Conservation (phyloP, 345 rosid genomes). For the Eucalyptus urophylla region DNA sequence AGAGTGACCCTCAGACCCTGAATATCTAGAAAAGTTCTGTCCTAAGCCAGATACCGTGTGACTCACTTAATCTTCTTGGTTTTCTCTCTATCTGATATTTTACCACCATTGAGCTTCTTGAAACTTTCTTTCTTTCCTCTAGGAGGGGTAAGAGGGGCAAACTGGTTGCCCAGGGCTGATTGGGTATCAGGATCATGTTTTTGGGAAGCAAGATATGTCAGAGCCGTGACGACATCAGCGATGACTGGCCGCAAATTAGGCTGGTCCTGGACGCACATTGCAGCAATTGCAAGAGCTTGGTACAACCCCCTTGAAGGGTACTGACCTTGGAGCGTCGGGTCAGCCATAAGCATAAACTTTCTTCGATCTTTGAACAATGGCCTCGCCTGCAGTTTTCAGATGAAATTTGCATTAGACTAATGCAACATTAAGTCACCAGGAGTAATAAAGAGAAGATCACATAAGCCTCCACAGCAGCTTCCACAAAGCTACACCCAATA, state of each 20-base stretch:
- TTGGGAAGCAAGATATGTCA: constrained; percentile 72
- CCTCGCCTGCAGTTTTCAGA: constrained; percentile 46
- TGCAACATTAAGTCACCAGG: not conserved
- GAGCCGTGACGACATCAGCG: constrained; percentile 90
- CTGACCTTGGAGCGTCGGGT: constrained; percentile 72
- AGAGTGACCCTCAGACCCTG: not conserved
- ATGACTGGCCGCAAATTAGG: constrained; percentile 73
- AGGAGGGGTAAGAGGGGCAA: constrained; percentile 46
- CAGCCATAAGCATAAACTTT: constrained; percentile 73
- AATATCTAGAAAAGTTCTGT: not conserved
- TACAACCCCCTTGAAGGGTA: constrained; percentile 74
- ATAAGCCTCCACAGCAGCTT: not conserved
- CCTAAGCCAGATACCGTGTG: not conserved
- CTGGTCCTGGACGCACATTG: constrained; percentile 90
- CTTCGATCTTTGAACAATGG: constrained; percentile 75
- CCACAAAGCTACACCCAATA: not conserved
- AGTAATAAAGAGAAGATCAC: not conserved
- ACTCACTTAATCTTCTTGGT: constrained; percentile 3
- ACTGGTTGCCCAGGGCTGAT: constrained; percentile 22
- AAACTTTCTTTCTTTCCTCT: constrained; percentile 27
- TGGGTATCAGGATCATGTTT: constrained; percentile 40
- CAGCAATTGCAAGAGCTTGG: constrained; percentile 93
- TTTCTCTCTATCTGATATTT: constrained; percentile 5
- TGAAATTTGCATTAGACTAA: not conserved
- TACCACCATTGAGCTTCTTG: constrained; percentile 4